phyloP scores from a whole-genome alignment of 1,139 yeast genomes.

The Yamadazyma epiphylla region DNA sequence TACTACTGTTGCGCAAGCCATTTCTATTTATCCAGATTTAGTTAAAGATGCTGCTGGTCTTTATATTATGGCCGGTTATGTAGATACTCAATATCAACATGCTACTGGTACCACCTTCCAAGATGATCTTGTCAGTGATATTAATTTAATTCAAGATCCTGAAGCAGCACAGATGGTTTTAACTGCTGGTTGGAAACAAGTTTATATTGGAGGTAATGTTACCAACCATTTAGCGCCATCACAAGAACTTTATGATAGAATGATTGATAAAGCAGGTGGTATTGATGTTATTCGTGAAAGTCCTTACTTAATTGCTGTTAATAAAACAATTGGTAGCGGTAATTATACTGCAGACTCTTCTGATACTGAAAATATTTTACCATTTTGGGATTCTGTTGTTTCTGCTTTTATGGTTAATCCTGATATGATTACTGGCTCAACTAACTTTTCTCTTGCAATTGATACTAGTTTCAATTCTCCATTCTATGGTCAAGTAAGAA shows the following conservation, averaged over 20 bases:
- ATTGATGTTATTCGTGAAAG: constrained; percentile 16
- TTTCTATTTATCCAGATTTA: constrained; percentile 31
- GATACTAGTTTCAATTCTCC: constrained; percentile 37
- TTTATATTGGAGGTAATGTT: constrained; percentile 36
- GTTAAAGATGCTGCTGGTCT: constrained; percentile 35
- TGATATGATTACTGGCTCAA: constrained; percentile 22
- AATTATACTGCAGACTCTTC: constrained; percentile 18
- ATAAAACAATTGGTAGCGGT: constrained; percentile 25
- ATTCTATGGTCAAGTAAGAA: constrained; percentile 33
- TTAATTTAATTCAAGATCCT: constrained; percentile 40
- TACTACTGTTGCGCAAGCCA: constrained; percentile 42
- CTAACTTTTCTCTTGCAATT: constrained; percentile 26
- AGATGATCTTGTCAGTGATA: constrained; percentile 36
- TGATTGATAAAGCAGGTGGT: constrained; percentile 29
- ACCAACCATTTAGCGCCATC: constrained; percentile 36
- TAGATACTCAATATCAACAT: constrained; percentile 33
- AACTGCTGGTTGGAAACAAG: constrained; percentile 33
- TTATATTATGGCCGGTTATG: constrained; percentile 41
- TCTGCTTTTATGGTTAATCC: constrained; percentile 30
- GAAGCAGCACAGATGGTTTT: constrained; percentile 41
- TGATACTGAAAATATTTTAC: constrained; percentile 21
- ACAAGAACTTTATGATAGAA: constrained; percentile 28
- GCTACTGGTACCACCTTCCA: constrained; percentile 23
- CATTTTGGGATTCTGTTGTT: constrained; percentile 40
- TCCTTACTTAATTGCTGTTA: constrained; percentile 21